Evolutionary conservation across 2,329 filamentous ascomycete species (phyloP).

Genomic region (Botryotinia globosa): DNA sequence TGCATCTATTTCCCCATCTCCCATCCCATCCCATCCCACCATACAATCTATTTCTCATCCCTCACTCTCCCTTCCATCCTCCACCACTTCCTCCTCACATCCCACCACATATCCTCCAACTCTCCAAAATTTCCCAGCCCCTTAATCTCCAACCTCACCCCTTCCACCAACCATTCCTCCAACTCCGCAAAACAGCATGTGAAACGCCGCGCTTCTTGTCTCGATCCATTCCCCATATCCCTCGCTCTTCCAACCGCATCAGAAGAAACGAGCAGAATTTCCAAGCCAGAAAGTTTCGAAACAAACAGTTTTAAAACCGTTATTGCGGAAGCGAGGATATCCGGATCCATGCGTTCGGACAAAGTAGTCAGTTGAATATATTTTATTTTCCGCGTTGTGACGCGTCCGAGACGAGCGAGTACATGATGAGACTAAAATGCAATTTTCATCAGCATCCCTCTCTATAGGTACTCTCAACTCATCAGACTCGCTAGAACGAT

Average conservation of each 20-base stretch:
- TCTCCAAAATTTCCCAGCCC: not conserved
- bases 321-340: constrained; percentile 17
- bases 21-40: not conserved
- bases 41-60: not conserved
- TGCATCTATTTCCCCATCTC: not conserved
- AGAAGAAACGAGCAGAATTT: not conserved
- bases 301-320: constrained; percentile 14
- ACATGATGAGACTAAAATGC: not conserved
- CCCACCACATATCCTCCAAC: constrained; percentile 16
- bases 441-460: accelerated
- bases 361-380: not conserved
- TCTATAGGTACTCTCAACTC: too few species aligned
- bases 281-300: not conserved
- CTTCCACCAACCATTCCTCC: not conserved
- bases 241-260: not conserved
- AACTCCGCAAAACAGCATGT: constrained; percentile 14
- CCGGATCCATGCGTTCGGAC: not conserved
- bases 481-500: not conserved
- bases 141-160: not conserved
- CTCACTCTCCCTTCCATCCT: not conserved
- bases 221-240: not conserved
- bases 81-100: constrained; percentile 18
- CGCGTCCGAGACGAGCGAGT: not conserved
- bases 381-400: not conserved
- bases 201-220: not conserved